Base-by-base conservation (phyloP, 306 rosid genomes). In the Cicer chorassanicum region DNA sequence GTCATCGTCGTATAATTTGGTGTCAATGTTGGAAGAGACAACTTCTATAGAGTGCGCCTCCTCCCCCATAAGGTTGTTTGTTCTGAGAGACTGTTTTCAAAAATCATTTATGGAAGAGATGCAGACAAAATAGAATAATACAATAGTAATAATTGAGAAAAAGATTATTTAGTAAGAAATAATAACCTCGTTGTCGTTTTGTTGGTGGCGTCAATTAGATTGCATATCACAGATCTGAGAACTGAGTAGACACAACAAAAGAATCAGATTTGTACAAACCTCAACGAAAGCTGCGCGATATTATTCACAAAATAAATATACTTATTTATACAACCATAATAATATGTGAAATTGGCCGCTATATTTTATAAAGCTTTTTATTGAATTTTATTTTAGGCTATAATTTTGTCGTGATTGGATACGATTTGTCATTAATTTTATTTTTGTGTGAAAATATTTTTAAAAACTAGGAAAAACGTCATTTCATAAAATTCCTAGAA, bases 1-100 rank as follows among this genome's bases (percentile, higher is more conserved):
- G 44, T 87, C 88, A 12, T 87, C 91, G 1, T 87, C 91, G 1
- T 6, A 75, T 6, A 4, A 70, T 19, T 60, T 45, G 79, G 79
- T 57, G 8, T 53, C 36, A 1, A 4, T 8, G 7, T 54, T 53
- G 6, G 72, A 15, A 75, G 64, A 8, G 77, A 72, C 57, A 12
- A 15, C 54, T 11, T 81, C 81, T 34, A 48, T 39, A 60, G 75
- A 66, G 71, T 59, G 13, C 7, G 19, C 68, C 39, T 42, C 79
- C 40, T 14, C 54, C 14, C 34, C 34, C 34, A 24, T 24, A 2
- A 24, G 34, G 34, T 24, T 24, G 34, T 24, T 24, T 24, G 34
- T 24, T 24, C 34, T 24, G 34, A 24, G 3, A 24, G 4, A 24
- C 0, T 24, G 34, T 24, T 24, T 24, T 24, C 4, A 2, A 24